Percentiles rank a stretch among this genome's conserved stretches.
phyloP scores from a whole-genome alignment of 176 grass and related monocot species.

The Stipa capillata region DNA sequence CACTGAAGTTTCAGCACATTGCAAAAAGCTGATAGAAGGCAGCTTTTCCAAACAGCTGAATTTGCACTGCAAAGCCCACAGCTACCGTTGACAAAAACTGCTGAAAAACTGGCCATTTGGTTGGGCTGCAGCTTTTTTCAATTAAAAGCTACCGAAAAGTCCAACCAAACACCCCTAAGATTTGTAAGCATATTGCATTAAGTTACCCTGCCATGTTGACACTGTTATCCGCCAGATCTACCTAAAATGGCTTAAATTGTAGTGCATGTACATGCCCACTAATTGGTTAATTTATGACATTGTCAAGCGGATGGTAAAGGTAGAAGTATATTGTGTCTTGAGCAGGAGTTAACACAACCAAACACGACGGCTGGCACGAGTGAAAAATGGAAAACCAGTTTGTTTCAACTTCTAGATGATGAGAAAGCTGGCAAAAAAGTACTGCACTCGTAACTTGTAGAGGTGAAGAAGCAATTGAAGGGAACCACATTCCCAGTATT shows the following conservation, averaged over 20 bases:
- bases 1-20: too few species aligned
- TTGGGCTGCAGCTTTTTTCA: too few species aligned
- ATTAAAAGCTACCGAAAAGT: too few species aligned
- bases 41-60: too few species aligned
- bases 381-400: background rate
- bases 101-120: too few species aligned
- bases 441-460: background rate
- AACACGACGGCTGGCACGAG: background rate
- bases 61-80: too few species aligned
- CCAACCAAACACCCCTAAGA: too few species aligned
- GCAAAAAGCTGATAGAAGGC: too few species aligned
- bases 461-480: slow-evolving; percentile 10
- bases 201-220: slow-evolving; percentile 18
- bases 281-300: slow-evolving; percentile 25
- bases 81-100: too few species aligned
- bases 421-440: background rate
- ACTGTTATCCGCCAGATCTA: slow-evolving; percentile 46
- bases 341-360: too few species aligned
- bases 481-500: background rate
- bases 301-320: slow-evolving; percentile 2
- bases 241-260: slow-evolving; percentile 44
- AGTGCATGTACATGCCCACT: slow-evolving; percentile 33
- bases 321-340: background rate
- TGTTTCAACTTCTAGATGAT: background rate
- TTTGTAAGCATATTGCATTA: slow-evolving; percentile 36